Evolutionary conservation across 768 basidiomycete species (phyloP).

Genomic region (Psilocybe cyanescens): DNA sequence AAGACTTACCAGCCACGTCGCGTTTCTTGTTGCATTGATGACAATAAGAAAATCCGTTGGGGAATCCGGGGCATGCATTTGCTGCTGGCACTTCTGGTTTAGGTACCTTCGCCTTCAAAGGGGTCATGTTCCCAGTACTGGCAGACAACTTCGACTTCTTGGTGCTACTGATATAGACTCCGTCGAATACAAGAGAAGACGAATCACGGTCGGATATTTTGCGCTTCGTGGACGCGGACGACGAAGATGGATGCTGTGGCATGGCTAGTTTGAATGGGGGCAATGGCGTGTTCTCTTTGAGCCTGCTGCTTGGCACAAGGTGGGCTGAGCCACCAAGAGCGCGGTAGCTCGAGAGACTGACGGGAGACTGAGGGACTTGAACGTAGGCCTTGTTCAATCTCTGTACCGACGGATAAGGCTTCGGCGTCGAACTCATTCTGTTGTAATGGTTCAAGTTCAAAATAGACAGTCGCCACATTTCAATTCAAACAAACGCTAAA

Average conservation of each 20-base stretch:
- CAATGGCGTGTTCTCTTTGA: constrained; percentile 53
- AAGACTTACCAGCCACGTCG: constrained; percentile 47
- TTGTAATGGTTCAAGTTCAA: constrained; percentile 23
- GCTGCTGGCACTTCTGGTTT: constrained; percentile 33
- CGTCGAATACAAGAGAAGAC: constrained; percentile 18
- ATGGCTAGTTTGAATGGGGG: constrained; percentile 27
- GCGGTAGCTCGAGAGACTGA: constrained; percentile 31
- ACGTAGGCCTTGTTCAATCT: constrained; percentile 57
- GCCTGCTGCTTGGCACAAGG: constrained; percentile 30
- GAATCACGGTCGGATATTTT: constrained; percentile 45
- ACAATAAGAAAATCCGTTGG: constrained; percentile 57
- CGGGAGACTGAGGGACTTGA: constrained; percentile 58
- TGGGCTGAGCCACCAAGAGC: constrained; percentile 21
- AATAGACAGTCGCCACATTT: constrained; percentile 15
- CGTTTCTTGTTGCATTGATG: constrained; percentile 76
- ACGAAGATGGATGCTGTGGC: constrained; percentile 17
- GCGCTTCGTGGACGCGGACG: constrained; percentile 48
- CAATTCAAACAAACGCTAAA: constrained; percentile 25
- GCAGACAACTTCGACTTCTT: constrained; percentile 37
- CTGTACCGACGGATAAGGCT: constrained; percentile 25
- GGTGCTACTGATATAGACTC: constrained; percentile 19
- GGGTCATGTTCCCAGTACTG: constrained; percentile 19
- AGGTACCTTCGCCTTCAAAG: constrained; percentile 22
- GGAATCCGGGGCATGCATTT: constrained; percentile 34
- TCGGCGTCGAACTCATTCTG: constrained; percentile 33